Evolutionary conservation across 345 rosid genomes (phyloP), one percentile per base, ranked within the genome.

Genomic region (Noccaea bulbosa): DNA sequence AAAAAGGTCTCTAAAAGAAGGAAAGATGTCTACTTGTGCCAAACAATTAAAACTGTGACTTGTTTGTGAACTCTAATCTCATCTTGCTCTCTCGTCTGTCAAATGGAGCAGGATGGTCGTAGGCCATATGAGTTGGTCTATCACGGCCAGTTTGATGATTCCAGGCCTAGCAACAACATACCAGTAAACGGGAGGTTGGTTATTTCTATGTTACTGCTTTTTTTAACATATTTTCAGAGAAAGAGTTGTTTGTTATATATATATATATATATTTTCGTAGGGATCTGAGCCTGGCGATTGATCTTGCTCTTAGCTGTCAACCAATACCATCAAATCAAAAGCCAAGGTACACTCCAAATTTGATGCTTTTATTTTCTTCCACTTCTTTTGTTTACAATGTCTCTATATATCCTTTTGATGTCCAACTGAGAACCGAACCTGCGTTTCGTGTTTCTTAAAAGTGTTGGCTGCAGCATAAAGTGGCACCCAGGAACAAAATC

Each of bases 391-490:
- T 58, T 65, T 45, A 11, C 22, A 34, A 1, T 62, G 46, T 59
- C 66, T 74, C 64, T 74, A 15, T 39, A 70, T 49, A 22, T 22
- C 24, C 54, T 70, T 76, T 40, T 39, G 61, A 35, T 65, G 11
- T 11, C 27, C 32, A 49, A 63, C 62, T 65, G 53, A 40, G 10
- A 17, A 24, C 27, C 27, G 27, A 20, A 40, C 41, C 30, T 64
- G 49, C 16, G n/a, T 56, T 64, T 72, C 46, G 61, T 62, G 61
- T 60, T 9, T 65, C 50, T 63, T 70, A 67, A 57, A 17, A 93
- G 98, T 68, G 80, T 88, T 64, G 98, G 98, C 65, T 93, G 97
- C 90, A 91, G 97, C 87, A 87, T 93, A 76, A 93, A 91, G 80
- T 93, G 98, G 97, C 92, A 93, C 77, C 92, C 91, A 3, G 75